Conservation (phyloP, 2,329 filamentous ascomycete genomes). For the Xylariaceae sp. region DNA sequence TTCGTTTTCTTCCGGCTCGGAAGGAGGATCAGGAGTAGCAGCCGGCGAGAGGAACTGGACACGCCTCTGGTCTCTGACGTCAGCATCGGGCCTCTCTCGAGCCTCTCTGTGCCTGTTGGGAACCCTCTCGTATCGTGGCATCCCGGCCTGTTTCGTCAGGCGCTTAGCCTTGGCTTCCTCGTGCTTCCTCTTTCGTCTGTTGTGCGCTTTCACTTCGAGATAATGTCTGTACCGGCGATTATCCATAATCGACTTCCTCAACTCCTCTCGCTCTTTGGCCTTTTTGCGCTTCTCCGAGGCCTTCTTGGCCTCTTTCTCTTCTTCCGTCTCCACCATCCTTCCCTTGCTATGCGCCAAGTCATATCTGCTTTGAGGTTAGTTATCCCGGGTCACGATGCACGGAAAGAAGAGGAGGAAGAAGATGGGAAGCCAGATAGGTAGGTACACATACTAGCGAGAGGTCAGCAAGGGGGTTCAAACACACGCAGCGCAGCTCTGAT, state of each 20-base stretch:
- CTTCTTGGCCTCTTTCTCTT: conserved; percentile 37
- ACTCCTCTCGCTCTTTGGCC: conserved; percentile 27
- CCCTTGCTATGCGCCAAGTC: conserved; percentile 57
- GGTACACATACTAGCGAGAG: conserved; percentile 6
- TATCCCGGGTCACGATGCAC: conserved; percentile 50
- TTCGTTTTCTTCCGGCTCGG: conserved; percentile 14
- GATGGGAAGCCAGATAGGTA: too few relatives aligned
- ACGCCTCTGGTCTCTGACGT: conserved; percentile 33
- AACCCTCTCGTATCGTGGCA: conserved; percentile 24
- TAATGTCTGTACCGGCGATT: conserved; percentile 26
- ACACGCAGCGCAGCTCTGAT: not conserved
- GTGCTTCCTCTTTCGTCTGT: conserved; percentile 27
- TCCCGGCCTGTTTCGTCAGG: conserved; percentile 23
- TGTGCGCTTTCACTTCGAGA: conserved; percentile 37
- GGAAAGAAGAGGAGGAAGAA: conserved; percentile 48
- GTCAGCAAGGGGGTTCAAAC: not conserved
- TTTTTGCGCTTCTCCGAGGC: conserved; percentile 35
- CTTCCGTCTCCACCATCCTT: conserved; percentile 46
- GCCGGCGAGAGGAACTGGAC: conserved; percentile 37
- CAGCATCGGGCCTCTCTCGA: conserved; percentile 3
- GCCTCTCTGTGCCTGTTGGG: conserved; percentile 21
- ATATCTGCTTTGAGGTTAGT: conserved; percentile 52
- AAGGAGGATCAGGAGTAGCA: conserved; percentile 6
- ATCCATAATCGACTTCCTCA: conserved; percentile 35
- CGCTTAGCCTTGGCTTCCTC: conserved; percentile 20